Conservation (phyloP, 2,329 filamentous ascomycete species). For the Neonectria hederae region DNA sequence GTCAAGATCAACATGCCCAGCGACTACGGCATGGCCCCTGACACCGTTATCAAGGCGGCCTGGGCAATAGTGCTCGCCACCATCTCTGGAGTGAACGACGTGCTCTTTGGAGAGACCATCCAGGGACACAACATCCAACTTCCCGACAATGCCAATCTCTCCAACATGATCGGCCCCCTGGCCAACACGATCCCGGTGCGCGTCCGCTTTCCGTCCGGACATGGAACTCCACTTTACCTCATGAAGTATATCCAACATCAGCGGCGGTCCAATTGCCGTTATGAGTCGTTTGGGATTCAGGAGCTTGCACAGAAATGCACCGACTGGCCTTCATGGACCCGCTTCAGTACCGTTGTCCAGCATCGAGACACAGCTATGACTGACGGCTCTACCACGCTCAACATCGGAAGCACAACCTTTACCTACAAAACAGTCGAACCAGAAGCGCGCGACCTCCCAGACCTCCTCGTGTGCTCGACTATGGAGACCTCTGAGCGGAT, state of each 20-base stretch:
- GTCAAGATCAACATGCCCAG: conserved; percentile 53
- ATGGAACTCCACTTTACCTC: conserved; percentile 59
- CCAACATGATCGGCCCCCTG: conserved; percentile 57
- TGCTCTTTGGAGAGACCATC: conserved; percentile 66
- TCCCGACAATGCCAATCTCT: conserved; percentile 63
- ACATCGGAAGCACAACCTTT: conserved; percentile 57
- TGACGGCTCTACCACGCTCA: conserved; percentile 53
- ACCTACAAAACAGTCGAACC: conserved; percentile 55
- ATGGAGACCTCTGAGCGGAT: conserved; percentile 49
- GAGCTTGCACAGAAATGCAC: conserved; percentile 65
- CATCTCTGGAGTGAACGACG: conserved; percentile 58
- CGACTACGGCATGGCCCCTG: conserved; percentile 58
- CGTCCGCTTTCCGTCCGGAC: conserved; percentile 54
- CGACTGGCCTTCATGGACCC: conserved; percentile 62
- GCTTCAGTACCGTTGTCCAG: conserved; percentile 64
- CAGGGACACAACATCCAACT: conserved; percentile 57
- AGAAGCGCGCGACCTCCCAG: conserved; percentile 52
- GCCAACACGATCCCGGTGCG: conserved; percentile 61
- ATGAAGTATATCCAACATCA: conserved; percentile 61
- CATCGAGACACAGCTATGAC: conserved; percentile 50
- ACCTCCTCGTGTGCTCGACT: conserved; percentile 57
- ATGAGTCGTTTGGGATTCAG: conserved; percentile 61
- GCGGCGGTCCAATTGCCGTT: conserved; percentile 56
- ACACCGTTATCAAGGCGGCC: conserved; percentile 65
- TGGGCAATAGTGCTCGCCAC: conserved; percentile 66